phyloP scores from a whole-genome alignment of 306 rosid genomes.

The Neltuma alba region DNA sequence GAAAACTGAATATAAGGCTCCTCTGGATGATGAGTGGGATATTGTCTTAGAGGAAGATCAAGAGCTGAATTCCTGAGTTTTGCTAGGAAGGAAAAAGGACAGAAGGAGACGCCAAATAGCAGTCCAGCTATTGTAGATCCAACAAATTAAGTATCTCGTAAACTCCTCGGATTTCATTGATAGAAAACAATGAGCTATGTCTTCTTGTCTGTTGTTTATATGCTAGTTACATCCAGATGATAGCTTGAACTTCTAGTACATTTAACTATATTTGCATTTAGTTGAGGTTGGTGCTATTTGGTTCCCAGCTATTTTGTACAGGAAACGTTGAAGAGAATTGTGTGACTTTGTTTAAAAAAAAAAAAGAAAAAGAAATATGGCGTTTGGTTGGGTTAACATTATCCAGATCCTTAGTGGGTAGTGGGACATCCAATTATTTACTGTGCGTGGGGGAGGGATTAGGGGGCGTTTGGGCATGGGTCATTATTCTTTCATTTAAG shows the following conservation, averaged over 20 bases:
- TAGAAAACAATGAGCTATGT: slow-evolving; percentile 12
- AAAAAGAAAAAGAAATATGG: no score
- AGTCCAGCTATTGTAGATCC: slow-evolving; percentile 31
- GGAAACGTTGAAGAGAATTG: not conserved
- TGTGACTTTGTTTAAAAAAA: slow-evolving; percentile 1
- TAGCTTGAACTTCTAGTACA: not conserved
- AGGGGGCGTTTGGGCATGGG: no score
- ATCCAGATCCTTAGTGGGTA: no score
- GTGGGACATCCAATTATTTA: no score
- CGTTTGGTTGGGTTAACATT: not conserved
- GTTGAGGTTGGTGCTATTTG: slow-evolving; percentile 22
- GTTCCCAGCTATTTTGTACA: slow-evolving; percentile 34
- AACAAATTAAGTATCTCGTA: slow-evolving; percentile 20
- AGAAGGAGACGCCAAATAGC: not conserved
- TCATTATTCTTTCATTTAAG: no score
- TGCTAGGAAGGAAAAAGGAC: not conserved
- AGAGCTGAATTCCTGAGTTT: slow-evolving; percentile 27
- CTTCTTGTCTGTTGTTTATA: not conserved
- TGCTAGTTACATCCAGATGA: slow-evolving; percentile 1
- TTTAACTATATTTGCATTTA: not conserved
- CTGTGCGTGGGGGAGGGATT: no score
- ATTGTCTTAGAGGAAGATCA: slow-evolving; percentile 47
- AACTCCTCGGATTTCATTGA: slow-evolving; percentile 1
- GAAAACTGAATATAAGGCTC: slow-evolving; percentile 45
- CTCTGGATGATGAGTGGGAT: slow-evolving; percentile 80